Percentiles rank a stretch among this genome's conserved stretches.
Conservation (phyloP, 441 rosid species). For the Omphalea diandra region DNA sequence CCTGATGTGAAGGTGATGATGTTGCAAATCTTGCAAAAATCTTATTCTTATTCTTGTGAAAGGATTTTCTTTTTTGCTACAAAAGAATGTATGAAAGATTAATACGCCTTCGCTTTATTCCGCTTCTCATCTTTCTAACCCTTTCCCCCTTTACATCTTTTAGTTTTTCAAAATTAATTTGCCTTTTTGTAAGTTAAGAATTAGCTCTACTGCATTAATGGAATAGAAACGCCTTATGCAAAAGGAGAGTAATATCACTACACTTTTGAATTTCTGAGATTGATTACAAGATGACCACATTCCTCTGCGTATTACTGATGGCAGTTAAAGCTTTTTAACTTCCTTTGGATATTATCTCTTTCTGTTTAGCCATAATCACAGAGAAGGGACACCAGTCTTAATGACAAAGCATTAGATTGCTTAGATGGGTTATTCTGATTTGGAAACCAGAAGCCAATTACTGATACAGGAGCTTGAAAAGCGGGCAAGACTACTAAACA, state of each 20-base stretch:
- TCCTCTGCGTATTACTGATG: conserved; percentile 27
- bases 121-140: conserved; percentile 8
- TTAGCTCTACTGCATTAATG: conserved; percentile 20
- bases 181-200: conserved; percentile 27
- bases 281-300: conserved; percentile 26
- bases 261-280: conserved; percentile 13
- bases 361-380: conserved; percentile 22
- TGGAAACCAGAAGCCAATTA: conserved; percentile 34
- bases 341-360: conserved; percentile 12
- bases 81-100: conserved; percentile 15
- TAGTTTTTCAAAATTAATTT: conserved; percentile 23
- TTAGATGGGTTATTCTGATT: conserved; percentile 33
- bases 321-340: conserved; percentile 23
- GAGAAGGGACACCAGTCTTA: conserved; percentile 24
- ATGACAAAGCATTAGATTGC: conserved; percentile 27
- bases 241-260: conserved; percentile 10
- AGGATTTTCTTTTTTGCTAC: conserved; percentile 7
- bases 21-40: conserved; percentile 25
- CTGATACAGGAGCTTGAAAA: conserved; percentile 26
- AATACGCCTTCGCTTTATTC: conserved; percentile 22
- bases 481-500: neutral
- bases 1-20: conserved; percentile 30
- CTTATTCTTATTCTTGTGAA: conserved; percentile 43
- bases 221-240: conserved; percentile 11
- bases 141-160: conserved; percentile 13